These are phyloP conservation scores for Pseudogymnoascus sp. DNA, from an alignment of 2,329 filamentous ascomycete species.

Conservation along the genomic window DNA sequence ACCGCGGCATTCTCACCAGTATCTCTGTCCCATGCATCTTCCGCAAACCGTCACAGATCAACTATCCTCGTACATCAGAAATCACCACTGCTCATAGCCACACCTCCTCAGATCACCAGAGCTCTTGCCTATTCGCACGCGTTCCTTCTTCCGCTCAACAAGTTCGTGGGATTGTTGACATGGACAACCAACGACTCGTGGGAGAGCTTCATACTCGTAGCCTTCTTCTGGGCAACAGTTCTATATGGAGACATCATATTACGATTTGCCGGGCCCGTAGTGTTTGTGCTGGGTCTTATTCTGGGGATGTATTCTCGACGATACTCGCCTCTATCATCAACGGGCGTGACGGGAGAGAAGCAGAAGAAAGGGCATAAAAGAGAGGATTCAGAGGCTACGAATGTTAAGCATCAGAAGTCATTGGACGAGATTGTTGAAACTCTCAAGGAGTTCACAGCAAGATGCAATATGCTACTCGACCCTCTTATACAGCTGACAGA, in stretches of 20 bases:
- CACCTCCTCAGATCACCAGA: conserved; percentile 87
- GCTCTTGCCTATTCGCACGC: conserved; percentile 94
- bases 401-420: conserved; percentile 79
- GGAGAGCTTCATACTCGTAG: conserved; percentile 90
- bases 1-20: conserved; percentile 85
- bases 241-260: conserved; percentile 83
- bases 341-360: conserved; percentile 60
- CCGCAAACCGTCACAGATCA: conserved; percentile 67
- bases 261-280: conserved; percentile 71
- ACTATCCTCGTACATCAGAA: conserved; percentile 96
- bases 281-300: conserved; percentile 73
- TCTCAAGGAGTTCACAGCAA: conserved; percentile 77
- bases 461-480: conserved; percentile 87
- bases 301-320: conserved; percentile 85
- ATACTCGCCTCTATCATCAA: conserved; percentile 85
- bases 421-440: conserved; percentile 96
- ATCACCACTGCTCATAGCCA: conserved; percentile 84
- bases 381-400: conserved; percentile 45
- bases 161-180: conserved; percentile 73
- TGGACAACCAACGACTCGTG: conserved; percentile 93
- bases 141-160: conserved; percentile 83
- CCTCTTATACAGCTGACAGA: conserved; percentile 84
- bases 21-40: conserved; percentile 56
- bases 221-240: conserved; percentile 74
- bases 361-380: conserved; percentile 46